Evolutionary conservation across 208 protist genomes (phyloP).

Genomic region (Endotrypanum monterogeii): DNA sequence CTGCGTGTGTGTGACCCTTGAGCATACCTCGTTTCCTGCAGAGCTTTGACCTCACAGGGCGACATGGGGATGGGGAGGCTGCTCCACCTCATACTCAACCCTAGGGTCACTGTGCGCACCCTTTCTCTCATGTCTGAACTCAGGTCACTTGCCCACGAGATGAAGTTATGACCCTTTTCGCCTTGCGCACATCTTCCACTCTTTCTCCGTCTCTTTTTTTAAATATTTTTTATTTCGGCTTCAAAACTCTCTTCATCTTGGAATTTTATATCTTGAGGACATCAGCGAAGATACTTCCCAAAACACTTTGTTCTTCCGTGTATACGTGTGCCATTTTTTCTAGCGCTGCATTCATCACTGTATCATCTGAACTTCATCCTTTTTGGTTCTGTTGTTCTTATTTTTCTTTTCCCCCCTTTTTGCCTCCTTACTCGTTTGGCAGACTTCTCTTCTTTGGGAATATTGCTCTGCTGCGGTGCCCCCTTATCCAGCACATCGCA

Average conservation of each 20-base stretch:
- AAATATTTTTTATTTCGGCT: too few relatives aligned
- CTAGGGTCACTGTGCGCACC: neutral
- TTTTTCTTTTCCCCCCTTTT: too few relatives aligned
- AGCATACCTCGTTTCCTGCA: neutral
- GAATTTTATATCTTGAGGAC: too few relatives aligned
- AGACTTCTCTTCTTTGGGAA: neutral
- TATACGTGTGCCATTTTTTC: too few relatives aligned
- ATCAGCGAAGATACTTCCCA: too few relatives aligned
- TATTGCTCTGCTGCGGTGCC: neutral
- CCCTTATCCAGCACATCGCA: neutral
- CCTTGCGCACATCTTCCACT: neutral
- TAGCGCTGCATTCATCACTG: too few relatives aligned
- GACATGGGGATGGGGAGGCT: neutral
- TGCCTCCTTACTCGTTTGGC: neutral
- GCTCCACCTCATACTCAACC: too few relatives aligned
- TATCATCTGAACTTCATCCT: too few relatives aligned
- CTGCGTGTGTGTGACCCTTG: neutral
- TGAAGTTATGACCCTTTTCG: neutral
- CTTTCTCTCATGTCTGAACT: neutral
- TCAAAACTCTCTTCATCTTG: too few relatives aligned
- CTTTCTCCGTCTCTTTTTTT: too few relatives aligned
- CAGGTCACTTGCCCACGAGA: neutral
- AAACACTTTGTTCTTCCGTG: too few relatives aligned
- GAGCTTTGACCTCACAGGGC: too few relatives aligned
- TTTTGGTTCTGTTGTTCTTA: neutral